Percentiles rank a stretch among this genome's conserved stretches.
phyloP scores from a whole-genome alignment of 805 yeast genomes.

The Cyberlindnera euphorbiae region DNA sequence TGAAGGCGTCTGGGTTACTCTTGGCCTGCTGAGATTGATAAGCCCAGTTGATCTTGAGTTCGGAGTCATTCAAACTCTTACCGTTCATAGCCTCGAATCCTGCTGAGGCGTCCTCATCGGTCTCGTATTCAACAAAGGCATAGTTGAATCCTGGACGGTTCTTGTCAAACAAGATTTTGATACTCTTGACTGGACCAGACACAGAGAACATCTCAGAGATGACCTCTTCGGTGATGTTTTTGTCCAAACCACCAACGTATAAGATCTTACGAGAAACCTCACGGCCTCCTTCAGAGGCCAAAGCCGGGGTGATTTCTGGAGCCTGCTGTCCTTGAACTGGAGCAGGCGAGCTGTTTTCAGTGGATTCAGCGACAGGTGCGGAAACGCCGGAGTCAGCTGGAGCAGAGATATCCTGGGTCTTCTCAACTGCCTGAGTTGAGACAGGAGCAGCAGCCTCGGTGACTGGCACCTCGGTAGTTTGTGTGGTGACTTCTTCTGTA shows the following conservation, averaged over 20 bases:
- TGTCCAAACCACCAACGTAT: slow-evolving; percentile 73
- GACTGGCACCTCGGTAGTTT: slow-evolving; percentile 1
- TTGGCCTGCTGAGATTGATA: slow-evolving; percentile 71
- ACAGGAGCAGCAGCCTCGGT: too few species aligned
- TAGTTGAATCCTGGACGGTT: slow-evolving; percentile 70
- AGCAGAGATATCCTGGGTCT: neutral
- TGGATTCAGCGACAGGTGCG: neutral
- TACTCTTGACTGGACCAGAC: slow-evolving; percentile 55
- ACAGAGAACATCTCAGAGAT: slow-evolving; percentile 58
- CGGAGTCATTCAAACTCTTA: slow-evolving; percentile 45
- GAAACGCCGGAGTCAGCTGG: neutral
- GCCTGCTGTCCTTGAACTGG: neutral
- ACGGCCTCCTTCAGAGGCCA: slow-evolving; percentile 76
- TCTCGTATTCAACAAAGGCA: slow-evolving; percentile 75
- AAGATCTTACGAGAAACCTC: slow-evolving; percentile 68
- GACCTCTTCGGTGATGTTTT: slow-evolving; percentile 57
- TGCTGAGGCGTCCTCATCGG: slow-evolving; percentile 50
- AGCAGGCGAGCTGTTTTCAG: neutral
- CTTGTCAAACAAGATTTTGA: slow-evolving; percentile 73
- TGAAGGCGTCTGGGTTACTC: slow-evolving; percentile 48
- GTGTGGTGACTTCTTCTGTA: slow-evolving; percentile 3
- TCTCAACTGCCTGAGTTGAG: too few species aligned
- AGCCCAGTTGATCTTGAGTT: slow-evolving; percentile 74
- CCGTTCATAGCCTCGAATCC: slow-evolving; percentile 60
- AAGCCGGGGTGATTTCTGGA: slow-evolving; percentile 48